These are phyloP conservation scores for Amaranthus palmeri DNA, from an alignment of 148 eudicot genomes.

Conservation along the genomic window DNA sequence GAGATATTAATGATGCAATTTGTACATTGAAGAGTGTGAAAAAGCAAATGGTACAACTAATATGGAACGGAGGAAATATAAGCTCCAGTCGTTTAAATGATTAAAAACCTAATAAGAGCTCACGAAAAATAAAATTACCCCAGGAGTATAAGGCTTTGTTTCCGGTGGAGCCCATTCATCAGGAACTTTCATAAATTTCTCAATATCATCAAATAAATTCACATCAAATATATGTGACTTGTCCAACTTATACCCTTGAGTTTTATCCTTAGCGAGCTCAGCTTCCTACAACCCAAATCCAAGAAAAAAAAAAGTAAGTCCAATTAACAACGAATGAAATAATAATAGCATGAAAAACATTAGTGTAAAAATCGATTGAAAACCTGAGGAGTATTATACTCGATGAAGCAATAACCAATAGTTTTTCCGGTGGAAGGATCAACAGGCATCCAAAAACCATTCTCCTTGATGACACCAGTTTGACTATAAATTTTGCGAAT, in stretches of 20 bases:
- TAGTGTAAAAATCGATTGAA: neutral
- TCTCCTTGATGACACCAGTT: constrained; percentile 70
- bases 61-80: no score
- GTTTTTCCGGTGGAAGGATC: constrained; percentile 53
- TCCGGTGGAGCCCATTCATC: constrained; percentile 98
- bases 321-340: neutral
- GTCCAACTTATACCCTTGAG: constrained; percentile 68
- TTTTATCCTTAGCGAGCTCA: constrained; percentile 69
- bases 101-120: no score
- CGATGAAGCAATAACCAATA: constrained; percentile 76
- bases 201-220: constrained; percentile 81
- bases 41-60: no score
- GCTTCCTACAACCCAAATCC: constrained; percentile 57
- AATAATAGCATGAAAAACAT: neutral
- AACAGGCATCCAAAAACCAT: constrained; percentile 81
- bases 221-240: constrained; percentile 71
- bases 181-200: constrained; percentile 80
- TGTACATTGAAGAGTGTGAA: no score
- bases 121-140: constrained; percentile 38
- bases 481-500: constrained; percentile 69
- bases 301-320: neutral
- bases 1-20: no score
- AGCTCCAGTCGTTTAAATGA: no score
- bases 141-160: constrained; percentile 70
- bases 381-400: constrained; percentile 90